phyloP scores from a whole-genome alignment of 202 grass and related monocot genomes.

The Digitaria exilis region DNA sequence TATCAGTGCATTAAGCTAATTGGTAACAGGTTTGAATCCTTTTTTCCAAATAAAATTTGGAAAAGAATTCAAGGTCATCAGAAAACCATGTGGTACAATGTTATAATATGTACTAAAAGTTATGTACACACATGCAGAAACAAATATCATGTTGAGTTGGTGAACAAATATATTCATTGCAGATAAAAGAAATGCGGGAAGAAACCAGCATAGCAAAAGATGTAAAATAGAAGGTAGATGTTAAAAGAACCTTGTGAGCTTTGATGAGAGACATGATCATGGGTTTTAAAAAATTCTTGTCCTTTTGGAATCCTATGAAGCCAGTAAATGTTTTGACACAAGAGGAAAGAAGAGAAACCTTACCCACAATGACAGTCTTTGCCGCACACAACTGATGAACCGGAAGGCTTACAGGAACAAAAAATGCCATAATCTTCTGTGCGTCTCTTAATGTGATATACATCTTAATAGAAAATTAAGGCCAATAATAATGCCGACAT shows the following conservation, averaged over 20 bases:
- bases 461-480: conserved; percentile 69
- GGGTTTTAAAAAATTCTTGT: background rate
- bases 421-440: conserved; percentile 93
- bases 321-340: background rate
- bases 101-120: background rate
- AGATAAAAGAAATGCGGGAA: background rate
- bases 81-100: background rate
- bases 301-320: background rate
- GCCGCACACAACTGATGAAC: conserved; percentile 62
- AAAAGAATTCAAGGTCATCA: background rate
- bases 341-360: conserved; percentile 15
- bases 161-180: background rate
- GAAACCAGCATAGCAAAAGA: background rate
- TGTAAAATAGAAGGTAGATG: background rate
- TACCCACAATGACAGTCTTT: conserved; percentile 95
- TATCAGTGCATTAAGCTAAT: conserved; percentile 22
- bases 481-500: conserved; percentile 14
- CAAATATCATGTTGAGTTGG: background rate
- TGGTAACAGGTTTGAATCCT: background rate
- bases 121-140: background rate
- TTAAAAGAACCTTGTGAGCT: background rate
- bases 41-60: background rate
- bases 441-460: conserved; percentile 76
- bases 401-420: conserved; percentile 68
- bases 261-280: background rate